These are phyloP conservation scores for Polyplosphaeria fusca DNA, from an alignment of 495 filamentous ascomycete species.

Conservation along the genomic window DNA sequence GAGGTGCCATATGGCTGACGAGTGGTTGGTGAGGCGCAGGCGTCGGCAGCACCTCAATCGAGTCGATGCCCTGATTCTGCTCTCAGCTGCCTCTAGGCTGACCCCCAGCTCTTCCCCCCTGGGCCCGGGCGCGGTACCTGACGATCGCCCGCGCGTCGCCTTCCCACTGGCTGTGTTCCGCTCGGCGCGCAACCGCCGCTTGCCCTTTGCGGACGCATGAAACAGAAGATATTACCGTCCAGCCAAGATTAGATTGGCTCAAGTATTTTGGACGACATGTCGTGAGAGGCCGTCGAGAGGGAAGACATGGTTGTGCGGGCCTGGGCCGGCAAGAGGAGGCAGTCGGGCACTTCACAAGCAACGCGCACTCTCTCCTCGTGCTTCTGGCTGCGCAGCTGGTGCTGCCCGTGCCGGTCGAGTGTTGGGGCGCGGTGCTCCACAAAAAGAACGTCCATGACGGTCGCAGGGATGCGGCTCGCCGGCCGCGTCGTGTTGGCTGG, in stretches of 20 bases:
- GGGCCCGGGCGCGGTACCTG: slow-evolving; percentile 8
- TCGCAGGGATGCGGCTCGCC: background rate
- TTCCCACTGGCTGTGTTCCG: slow-evolving; percentile 10
- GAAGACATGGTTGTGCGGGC: background rate
- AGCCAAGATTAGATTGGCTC: slow-evolving; percentile 5
- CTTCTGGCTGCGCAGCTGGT: too few species aligned
- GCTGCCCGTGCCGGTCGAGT: too few species aligned
- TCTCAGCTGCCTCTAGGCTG: background rate
- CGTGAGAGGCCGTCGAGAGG: background rate
- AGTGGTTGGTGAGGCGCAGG: slow-evolving; percentile 4
- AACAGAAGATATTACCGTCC: slow-evolving; percentile 12
- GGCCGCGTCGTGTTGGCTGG: background rate
- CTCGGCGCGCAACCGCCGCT: background rate
- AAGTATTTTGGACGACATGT: too few species aligned
- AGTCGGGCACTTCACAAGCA: too few species aligned
- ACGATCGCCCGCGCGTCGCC: slow-evolving; percentile 1
- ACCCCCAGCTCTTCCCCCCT: background rate
- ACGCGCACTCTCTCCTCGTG: too few species aligned
- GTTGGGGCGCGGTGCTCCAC: background rate
- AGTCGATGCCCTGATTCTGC: background rate
- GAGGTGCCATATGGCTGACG: background rate
- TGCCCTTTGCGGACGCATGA: slow-evolving; percentile 9
- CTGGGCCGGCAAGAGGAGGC: background rate
- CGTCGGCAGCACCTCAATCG: too few species aligned
- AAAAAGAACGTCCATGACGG: background rate